phyloP scores from a whole-genome alignment of 805 yeast genomes.

The Starmerella stellata region DNA sequence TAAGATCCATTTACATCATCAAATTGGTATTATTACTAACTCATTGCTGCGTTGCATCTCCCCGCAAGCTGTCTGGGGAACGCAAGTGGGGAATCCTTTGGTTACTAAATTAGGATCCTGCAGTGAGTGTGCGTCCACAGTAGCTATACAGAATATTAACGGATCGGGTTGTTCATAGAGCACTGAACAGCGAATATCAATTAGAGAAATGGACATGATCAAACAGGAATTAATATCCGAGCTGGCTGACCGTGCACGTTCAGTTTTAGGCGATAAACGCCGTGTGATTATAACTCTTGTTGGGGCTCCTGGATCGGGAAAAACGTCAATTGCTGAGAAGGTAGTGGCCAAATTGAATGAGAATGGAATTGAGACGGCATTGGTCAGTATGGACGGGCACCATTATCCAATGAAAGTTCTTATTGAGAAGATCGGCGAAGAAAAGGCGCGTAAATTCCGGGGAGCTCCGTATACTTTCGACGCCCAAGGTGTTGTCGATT shows the following conservation, averaged over 20 bases:
- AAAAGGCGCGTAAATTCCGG: slow-evolving; percentile 41
- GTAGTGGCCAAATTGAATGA: slow-evolving; percentile 30
- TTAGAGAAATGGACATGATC: too few species aligned
- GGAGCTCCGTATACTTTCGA: slow-evolving; percentile 85
- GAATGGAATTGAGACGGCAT: slow-evolving; percentile 13
- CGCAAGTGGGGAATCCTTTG: too few species aligned
- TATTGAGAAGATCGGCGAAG: slow-evolving; percentile 35
- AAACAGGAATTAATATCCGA: background rate
- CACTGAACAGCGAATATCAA: too few species aligned
- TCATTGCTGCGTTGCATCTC: too few species aligned
- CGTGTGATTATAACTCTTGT: slow-evolving; percentile 42
- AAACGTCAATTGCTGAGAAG: slow-evolving; percentile 42
- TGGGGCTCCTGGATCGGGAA: slow-evolving; percentile 79
- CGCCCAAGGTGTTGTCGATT: slow-evolving; percentile 29
- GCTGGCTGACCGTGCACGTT: background rate
- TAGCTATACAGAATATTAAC: too few species aligned
- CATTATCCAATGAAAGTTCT: slow-evolving; percentile 40
- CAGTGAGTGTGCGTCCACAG: too few species aligned
- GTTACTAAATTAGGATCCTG: too few species aligned
- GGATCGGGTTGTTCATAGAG: too few species aligned
- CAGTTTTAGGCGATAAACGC: background rate
- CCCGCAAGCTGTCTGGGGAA: too few species aligned
- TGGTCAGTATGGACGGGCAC: slow-evolving; percentile 63
- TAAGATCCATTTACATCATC: too few species aligned
- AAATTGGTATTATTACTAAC: too few species aligned